These are phyloP conservation scores for Rauvolfia tetraphylla DNA, from an alignment of 257 asterid species.

Conservation along the genomic window DNA sequence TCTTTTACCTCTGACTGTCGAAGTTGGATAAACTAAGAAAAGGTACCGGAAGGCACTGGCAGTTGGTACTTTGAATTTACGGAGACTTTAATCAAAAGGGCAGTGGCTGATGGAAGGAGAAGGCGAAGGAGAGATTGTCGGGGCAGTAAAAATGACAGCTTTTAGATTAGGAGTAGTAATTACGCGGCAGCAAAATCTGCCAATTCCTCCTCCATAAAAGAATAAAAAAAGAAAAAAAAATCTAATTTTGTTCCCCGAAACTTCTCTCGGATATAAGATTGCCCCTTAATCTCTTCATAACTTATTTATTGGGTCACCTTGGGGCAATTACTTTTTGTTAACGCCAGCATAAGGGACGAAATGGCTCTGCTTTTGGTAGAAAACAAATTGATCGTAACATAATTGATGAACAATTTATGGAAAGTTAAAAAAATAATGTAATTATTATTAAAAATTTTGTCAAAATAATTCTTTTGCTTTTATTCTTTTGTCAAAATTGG, in stretches of 20 bases:
- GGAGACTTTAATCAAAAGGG: not conserved
- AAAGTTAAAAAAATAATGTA: too few species aligned
- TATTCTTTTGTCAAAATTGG: too few species aligned
- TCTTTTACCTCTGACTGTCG: not conserved
- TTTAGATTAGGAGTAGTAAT: not conserved
- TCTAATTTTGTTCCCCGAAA: not conserved
- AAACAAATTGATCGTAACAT: too few species aligned
- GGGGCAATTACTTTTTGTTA: too few species aligned
- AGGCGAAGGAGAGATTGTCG: not conserved
- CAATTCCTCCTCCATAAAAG: too few species aligned
- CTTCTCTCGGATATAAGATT: not conserved
- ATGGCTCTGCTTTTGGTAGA: too few species aligned
- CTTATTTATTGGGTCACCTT: too few species aligned
- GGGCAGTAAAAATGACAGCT: not conserved
- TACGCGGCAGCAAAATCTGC: not conserved
- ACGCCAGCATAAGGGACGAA: too few species aligned
- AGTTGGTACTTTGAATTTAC: not conserved
- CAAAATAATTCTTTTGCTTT: too few species aligned
- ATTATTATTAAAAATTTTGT: too few species aligned
- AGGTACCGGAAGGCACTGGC: not conserved
- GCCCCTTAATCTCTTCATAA: not conserved
- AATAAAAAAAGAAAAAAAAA: too few species aligned
- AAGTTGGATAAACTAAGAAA: not conserved
- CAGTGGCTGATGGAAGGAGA: not conserved
- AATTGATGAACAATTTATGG: too few species aligned